phyloP scores from a whole-genome alignment of 768 basidiomycete species.

The Hericium alpestre region DNA sequence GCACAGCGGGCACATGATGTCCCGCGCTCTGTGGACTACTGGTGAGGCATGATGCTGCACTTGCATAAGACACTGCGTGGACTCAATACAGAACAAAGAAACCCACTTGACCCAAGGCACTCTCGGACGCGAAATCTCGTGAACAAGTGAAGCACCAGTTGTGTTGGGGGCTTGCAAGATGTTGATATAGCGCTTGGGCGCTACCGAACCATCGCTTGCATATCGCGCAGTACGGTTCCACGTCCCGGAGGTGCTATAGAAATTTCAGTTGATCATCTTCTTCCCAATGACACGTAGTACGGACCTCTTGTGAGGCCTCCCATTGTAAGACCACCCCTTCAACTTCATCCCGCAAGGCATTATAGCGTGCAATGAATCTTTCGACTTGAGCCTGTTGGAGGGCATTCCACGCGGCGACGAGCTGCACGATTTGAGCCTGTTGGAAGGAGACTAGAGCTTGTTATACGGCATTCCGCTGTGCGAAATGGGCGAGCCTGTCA shows the following conservation, averaged over 20 bases:
- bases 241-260: background rate
- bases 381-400: too few species aligned
- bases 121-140: background rate
- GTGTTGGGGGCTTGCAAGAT: background rate
- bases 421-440: background rate
- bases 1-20: conserved; percentile 25
- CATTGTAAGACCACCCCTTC: too few species aligned
- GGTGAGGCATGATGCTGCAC: background rate
- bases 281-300: too few species aligned
- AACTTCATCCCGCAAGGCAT: background rate
- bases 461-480: background rate
- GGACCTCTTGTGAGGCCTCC: background rate
- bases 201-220: background rate
- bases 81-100: background rate
- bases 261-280: too few species aligned
- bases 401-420: background rate
- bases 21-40: conserved; percentile 16
- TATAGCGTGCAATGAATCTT: background rate
- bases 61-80: background rate
- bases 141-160: background rate
- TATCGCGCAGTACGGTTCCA: background rate
- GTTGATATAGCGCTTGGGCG: background rate
- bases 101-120: background rate
- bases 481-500: background rate
- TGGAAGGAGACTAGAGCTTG: background rate